These are phyloP conservation scores for Chlorella sp. DNA, from an alignment of 139 green algal genomes.

Conservation along the genomic window DNA sequence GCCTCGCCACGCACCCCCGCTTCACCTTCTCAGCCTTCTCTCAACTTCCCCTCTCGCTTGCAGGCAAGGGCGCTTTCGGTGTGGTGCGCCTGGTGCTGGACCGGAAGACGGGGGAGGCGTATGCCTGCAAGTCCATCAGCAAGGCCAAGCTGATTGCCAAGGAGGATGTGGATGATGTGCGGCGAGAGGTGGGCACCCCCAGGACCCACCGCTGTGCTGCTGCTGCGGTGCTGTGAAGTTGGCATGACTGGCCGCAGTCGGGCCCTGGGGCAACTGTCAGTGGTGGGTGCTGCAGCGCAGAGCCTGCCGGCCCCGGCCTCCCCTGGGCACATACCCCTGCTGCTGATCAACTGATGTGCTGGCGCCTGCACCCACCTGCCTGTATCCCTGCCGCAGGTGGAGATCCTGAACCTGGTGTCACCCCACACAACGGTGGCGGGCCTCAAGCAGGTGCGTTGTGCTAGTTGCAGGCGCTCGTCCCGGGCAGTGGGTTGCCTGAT, in stretches of 20 bases:
- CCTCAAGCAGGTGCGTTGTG: background rate
- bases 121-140: conserved; percentile 93
- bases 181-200: conserved; percentile 76
- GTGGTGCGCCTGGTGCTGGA: conserved; percentile 48
- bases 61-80: conserved; percentile 61
- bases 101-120: conserved; percentile 60
- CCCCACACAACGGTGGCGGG: conserved; percentile 36
- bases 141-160: conserved; percentile 89
- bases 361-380: background rate
- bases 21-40: background rate
- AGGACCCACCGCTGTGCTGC: background rate
- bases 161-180: conserved; percentile 95
- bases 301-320: background rate
- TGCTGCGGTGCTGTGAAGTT: background rate
- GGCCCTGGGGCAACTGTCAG: background rate
- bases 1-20: too few relatives aligned
- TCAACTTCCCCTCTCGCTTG: background rate
- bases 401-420: conserved; percentile 45
- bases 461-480: background rate
- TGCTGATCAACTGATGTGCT: background rate
- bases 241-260: background rate
- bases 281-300: background rate
- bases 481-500: background rate
- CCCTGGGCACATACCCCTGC: background rate
- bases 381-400: conserved; percentile 10